Evolutionary conservation across 176 grass and related monocot genomes (phyloP).

Genomic region (Musa acuminata): DNA sequence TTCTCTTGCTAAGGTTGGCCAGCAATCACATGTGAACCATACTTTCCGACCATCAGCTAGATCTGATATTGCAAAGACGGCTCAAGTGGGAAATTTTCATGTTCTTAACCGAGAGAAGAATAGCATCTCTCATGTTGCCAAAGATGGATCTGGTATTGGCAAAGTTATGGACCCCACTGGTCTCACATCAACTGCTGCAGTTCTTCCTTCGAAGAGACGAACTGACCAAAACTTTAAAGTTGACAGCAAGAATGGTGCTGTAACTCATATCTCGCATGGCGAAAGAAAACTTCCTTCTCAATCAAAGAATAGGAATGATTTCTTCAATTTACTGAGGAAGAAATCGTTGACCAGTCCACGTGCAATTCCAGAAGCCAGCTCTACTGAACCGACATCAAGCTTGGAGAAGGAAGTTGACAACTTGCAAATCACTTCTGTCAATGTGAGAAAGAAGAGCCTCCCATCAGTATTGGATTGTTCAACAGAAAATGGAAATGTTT

Average conservation of each 20-base stretch:
- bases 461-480: constrained; percentile 22
- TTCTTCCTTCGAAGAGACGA: constrained; percentile 37
- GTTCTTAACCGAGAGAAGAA: constrained; percentile 57
- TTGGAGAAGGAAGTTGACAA: constrained; percentile 33
- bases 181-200: constrained; percentile 36
- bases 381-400: constrained; percentile 13
- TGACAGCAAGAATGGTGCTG: neutral
- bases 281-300: constrained; percentile 48
- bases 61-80: constrained; percentile 46
- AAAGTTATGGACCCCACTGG: constrained; percentile 38
- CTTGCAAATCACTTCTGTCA: constrained; percentile 17
- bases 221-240: constrained; percentile 34
- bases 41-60: constrained; percentile 34
- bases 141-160: constrained; percentile 25
- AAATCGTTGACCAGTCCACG: constrained; percentile 49
- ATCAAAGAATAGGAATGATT: constrained; percentile 44
- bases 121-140: constrained; percentile 37
- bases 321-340: constrained; percentile 54
- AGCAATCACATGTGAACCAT: constrained; percentile 25
- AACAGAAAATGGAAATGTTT: constrained; percentile 30
- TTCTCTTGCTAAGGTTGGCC: constrained; percentile 33
- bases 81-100: constrained; percentile 54
- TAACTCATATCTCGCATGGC: constrained; percentile 30
- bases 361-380: constrained; percentile 20
- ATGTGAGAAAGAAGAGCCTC: constrained; percentile 16